phyloP scores from a whole-genome alignment of 2,329 filamentous ascomycete genomes.

The Claviceps arundinis region DNA sequence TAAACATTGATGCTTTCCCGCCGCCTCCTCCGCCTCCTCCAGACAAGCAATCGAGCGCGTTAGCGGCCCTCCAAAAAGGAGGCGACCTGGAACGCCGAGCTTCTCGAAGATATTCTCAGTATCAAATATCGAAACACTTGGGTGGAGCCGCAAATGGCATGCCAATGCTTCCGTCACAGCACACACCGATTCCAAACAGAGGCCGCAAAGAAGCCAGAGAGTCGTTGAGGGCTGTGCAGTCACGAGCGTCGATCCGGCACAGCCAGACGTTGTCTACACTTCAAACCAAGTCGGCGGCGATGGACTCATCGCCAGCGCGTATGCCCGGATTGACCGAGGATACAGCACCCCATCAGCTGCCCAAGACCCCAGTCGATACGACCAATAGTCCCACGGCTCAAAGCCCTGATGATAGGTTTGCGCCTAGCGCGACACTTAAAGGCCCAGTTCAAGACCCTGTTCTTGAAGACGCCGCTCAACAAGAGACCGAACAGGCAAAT shows the following conservation, averaged over 20 bases:
- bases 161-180: slow-evolving; percentile 74
- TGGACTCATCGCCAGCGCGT: slow-evolving; percentile 51
- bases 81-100: slow-evolving; percentile 87
- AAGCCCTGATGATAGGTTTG: slow-evolving; percentile 52
- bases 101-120: slow-evolving; percentile 86
- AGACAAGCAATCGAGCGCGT: slow-evolving; percentile 74
- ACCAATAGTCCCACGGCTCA: slow-evolving; percentile 26
- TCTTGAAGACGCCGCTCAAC: slow-evolving; percentile 7
- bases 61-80: slow-evolving; percentile 80
- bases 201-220: slow-evolving; percentile 68
- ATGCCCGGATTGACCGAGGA: slow-evolving; percentile 54
- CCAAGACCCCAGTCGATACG: slow-evolving; percentile 8
- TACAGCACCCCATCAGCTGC: slow-evolving; percentile 13
- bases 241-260: slow-evolving; percentile 36
- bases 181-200: slow-evolving; percentile 71
- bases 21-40: slow-evolving; percentile 56
- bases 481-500: slow-evolving; percentile 7
- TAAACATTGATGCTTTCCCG: slow-evolving; percentile 52
- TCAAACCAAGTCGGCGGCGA: slow-evolving; percentile 24
- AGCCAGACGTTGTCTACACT: slow-evolving; percentile 36
- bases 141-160: slow-evolving; percentile 70
- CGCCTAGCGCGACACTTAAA: slow-evolving; percentile 43
- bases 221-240: slow-evolving; percentile 58
- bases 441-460: slow-evolving; percentile 39
- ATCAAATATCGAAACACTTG: slow-evolving; percentile 91